A percentile compares a stretch with the other conserved stretches of the same genome.
These are phyloP conservation scores for Apodospora peruviana DNA, from an alignment of 495 filamentous ascomycete species.

Conservation along the genomic window DNA sequence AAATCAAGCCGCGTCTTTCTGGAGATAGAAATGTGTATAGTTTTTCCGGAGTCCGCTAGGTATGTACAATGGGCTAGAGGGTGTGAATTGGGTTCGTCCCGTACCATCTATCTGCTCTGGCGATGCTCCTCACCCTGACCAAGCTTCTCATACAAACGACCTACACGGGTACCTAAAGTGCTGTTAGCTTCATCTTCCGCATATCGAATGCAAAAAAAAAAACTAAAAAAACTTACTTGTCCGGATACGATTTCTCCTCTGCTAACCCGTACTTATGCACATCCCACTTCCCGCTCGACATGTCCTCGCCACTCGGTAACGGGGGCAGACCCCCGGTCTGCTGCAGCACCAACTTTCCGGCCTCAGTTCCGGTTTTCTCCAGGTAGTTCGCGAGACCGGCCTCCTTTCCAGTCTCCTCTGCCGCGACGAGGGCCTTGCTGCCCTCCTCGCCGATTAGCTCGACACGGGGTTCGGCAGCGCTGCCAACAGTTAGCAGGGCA, in stretches of 20 bases:
- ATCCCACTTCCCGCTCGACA: conserved; percentile 39
- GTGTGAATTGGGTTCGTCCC: no score
- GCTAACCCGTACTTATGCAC: conserved; percentile 51
- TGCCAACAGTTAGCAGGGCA: conserved; percentile 78
- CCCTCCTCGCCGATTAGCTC: conserved; percentile 83
- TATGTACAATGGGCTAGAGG: no score
- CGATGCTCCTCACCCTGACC: no score
- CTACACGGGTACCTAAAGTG: conserved; percentile 33
- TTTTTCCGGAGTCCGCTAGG: no score
- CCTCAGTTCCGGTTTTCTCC: conserved; percentile 58
- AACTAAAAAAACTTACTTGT: conserved; percentile 42
- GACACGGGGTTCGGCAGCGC: conserved; percentile 70
- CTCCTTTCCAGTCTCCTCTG: conserved; percentile 69
- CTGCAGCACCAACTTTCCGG: conserved; percentile 58
- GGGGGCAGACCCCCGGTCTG: conserved; percentile 70
- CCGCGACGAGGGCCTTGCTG: conserved; percentile 68
- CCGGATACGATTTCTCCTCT: conserved; percentile 51
- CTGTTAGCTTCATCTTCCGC: conserved; percentile 15
- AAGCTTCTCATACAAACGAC: conserved; percentile 19
- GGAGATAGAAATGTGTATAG: no score
- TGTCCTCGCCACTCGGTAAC: conserved; percentile 61
- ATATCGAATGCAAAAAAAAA: not conserved
- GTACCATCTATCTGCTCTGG: no score
- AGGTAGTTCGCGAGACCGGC: conserved; percentile 62
- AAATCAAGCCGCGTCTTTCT: no score